A percentile compares a stretch with the other conserved stretches of the same genome.
Evolutionary conservation across 495 filamentous ascomycete species (phyloP).

Genomic region (Hypoxylon trugodes): DNA sequence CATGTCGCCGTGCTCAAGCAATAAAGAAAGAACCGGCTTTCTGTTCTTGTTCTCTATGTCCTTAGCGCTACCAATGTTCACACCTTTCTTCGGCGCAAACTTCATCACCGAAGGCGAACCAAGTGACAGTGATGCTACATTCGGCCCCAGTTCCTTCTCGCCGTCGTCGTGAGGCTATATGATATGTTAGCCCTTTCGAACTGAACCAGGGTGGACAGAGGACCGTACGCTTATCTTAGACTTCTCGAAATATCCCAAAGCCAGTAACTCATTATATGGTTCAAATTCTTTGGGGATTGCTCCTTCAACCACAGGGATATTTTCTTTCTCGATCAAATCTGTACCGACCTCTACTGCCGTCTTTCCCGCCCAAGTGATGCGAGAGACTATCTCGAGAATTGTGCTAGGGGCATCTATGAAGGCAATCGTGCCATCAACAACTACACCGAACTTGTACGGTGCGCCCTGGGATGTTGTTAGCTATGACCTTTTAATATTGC

Average conservation of each 20-base stretch:
- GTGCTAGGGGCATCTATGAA: constrained; percentile 68
- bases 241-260: constrained; percentile 77
- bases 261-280: constrained; percentile 78
- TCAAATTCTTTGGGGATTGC: constrained; percentile 33
- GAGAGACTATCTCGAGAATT: constrained; percentile 65
- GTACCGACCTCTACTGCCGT: constrained; percentile 47
- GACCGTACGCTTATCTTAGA: constrained; percentile 71
- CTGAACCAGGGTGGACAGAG: not conserved
- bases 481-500: not conserved
- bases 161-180: constrained; percentile 86
- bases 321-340: constrained; percentile 12
- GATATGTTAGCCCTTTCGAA: constrained; percentile 37
- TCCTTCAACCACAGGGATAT: not conserved
- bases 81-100: constrained; percentile 72
- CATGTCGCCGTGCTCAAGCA: constrained; percentile 78
- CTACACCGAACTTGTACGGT: constrained; percentile 82
- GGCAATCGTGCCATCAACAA: constrained; percentile 63
- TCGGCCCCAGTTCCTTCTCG: constrained; percentile 76
- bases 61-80: constrained; percentile 52
- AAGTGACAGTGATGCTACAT: constrained; percentile 77
- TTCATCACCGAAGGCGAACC: constrained; percentile 74
- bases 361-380: constrained; percentile 72
- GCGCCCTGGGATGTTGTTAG: constrained; percentile 66
- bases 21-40: constrained; percentile 44
- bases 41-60: constrained; percentile 39